Percentiles rank a stretch among this genome's conserved stretches.
phyloP scores from a whole-genome alignment of 345 rosid species.

The Populus tremula region DNA sequence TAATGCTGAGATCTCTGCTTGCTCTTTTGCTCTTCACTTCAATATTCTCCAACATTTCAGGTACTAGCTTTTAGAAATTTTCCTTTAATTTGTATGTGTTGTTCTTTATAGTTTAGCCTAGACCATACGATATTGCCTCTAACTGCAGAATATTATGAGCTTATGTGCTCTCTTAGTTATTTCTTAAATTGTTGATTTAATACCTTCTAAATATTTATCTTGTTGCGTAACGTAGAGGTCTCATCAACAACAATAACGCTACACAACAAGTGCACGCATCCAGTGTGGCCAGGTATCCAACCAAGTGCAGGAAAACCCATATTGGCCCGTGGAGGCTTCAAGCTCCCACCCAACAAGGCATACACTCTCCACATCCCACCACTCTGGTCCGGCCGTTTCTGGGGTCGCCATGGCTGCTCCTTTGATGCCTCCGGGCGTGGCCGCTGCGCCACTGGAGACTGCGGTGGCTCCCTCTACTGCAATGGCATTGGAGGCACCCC shows the following conservation, averaged over 20 bases:
- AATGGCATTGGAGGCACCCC: constrained; percentile 86
- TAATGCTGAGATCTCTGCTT: constrained; percentile 18
- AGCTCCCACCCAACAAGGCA: constrained; percentile 63
- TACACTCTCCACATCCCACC: constrained; percentile 59
- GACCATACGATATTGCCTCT: neutral
- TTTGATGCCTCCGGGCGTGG: constrained; percentile 73
- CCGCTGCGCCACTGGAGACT: constrained; percentile 82
- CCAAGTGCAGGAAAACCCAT: constrained; percentile 77
- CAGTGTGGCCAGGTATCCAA: constrained; percentile 98
- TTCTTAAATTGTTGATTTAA: too few relatives aligned
- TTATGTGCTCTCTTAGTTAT: neutral
- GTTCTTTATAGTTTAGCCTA: neutral
- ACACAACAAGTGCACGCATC: constrained; percentile 69
- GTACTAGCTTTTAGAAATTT: neutral
- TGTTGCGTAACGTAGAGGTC: constrained; percentile 15
- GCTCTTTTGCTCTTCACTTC: constrained; percentile 19
- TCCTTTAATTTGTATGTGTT: neutral
- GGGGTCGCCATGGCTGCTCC: constrained; percentile 93
- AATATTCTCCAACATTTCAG: constrained; percentile 32
- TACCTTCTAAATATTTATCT: neutral
- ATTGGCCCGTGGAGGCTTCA: constrained; percentile 79
- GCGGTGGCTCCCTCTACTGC: constrained; percentile 76
- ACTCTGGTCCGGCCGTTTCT: constrained; percentile 93
- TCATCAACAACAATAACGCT: constrained; percentile 63
- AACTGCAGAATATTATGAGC: neutral